Conservation (phyloP, 768 basidiomycete genomes). For the Tulasnella sp. region DNA sequence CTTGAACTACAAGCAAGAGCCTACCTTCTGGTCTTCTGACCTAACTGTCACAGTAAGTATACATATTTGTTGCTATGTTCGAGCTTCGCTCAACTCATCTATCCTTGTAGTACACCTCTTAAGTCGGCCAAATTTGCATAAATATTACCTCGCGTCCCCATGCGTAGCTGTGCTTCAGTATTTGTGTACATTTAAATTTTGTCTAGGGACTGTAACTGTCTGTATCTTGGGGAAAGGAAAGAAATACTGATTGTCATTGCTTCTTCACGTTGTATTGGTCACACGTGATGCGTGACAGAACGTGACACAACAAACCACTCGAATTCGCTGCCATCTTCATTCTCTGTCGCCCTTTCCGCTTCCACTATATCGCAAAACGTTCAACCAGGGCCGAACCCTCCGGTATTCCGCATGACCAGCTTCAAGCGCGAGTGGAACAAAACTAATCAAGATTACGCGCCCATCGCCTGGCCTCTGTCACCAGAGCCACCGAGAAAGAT, state of each 20-base stretch:
- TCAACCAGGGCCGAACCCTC: background rate
- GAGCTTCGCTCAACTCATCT: background rate
- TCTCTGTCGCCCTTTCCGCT: background rate
- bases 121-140: background rate
- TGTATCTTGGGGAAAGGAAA: no score
- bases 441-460: background rate
- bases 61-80: background rate
- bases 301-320: background rate
- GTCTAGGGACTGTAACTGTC: background rate
- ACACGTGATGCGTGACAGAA: background rate
- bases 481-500: conserved; percentile 12
- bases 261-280: no score
- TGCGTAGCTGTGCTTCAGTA: background rate
- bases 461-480: background rate
- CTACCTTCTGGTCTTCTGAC: background rate
- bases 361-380: background rate
- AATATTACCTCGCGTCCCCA: background rate
- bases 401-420: conserved; percentile 13
- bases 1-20: background rate
- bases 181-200: background rate
- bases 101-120: no score
- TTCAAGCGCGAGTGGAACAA: conserved; percentile 25
- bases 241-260: no score
- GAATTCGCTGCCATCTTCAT: background rate
- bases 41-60: background rate